Evolutionary conservation across 305 asterid species (phyloP).

Genomic region (Fraxinus floribunda): DNA sequence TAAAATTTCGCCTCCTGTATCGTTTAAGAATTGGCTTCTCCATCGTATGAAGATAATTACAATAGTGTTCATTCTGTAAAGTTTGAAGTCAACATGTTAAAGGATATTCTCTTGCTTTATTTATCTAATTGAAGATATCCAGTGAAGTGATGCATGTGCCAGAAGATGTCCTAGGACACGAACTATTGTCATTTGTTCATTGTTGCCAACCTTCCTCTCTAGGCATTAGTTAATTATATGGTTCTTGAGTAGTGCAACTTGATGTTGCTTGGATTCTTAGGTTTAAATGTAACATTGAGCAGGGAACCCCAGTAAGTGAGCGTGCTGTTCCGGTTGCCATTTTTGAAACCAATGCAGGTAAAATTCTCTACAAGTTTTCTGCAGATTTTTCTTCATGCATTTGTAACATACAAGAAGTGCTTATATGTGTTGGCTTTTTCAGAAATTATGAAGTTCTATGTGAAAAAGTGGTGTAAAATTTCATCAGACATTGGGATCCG

Average conservation of each 20-base stretch:
- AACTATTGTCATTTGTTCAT: slow-evolving; percentile 5
- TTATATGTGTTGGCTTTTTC: slow-evolving; percentile 33
- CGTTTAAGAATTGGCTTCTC: not conserved
- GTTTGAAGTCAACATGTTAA: not conserved
- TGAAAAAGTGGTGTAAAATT: slow-evolving; percentile 97
- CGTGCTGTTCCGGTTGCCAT: slow-evolving; percentile 99
- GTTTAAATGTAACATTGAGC: slow-evolving; percentile 36
- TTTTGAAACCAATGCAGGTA: slow-evolving; percentile 92
- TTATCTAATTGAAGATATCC: slow-evolving; percentile 18
- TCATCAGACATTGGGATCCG: slow-evolving; percentile 92
- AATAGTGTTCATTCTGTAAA: not conserved
- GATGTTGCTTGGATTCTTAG: slow-evolving; percentile 3
- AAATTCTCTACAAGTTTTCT: slow-evolving; percentile 14
- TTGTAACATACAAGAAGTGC: slow-evolving; percentile 23
- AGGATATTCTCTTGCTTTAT: slow-evolving; percentile 3
- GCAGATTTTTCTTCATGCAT: slow-evolving; percentile 13
- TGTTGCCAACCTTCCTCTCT: slow-evolving; percentile 12
- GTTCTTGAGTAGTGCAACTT: not conserved
- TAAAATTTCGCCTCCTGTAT: not conserved
- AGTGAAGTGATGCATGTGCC: slow-evolving; percentile 16
- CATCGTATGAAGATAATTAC: not conserved
- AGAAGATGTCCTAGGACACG: slow-evolving; percentile 13
- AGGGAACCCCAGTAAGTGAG: slow-evolving; percentile 99
- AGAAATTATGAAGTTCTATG: slow-evolving; percentile 86
- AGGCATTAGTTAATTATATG: slow-evolving; percentile 7